phyloP scores from a whole-genome alignment of 139 green algal genomes.

The Coelastrella sp. region DNA sequence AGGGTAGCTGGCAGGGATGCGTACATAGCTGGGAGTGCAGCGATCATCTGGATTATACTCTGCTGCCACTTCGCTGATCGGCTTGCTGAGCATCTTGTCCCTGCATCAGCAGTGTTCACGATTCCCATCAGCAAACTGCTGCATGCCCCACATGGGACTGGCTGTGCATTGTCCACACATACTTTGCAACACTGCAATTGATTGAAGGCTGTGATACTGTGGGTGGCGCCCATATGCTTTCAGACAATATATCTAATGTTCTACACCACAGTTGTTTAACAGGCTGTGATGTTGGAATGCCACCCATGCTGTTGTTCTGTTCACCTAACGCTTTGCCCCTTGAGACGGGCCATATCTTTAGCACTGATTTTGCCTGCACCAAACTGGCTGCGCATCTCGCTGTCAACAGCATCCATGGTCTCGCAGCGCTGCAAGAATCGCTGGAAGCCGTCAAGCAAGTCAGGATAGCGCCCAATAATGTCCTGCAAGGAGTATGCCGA shows the following conservation, averaged over 20 bases:
- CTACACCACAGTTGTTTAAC: too few species aligned
- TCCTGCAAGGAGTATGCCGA: constrained; percentile 63
- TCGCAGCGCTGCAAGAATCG: constrained; percentile 69
- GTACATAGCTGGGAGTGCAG: constrained; percentile 80
- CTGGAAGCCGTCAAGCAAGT: constrained; percentile 84
- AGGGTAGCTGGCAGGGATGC: constrained; percentile 89
- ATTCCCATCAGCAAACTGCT: too few species aligned
- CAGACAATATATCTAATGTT: too few species aligned
- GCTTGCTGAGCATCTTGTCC: constrained; percentile 90
- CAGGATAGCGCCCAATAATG: constrained; percentile 86
- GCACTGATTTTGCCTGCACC: constrained; percentile 21
- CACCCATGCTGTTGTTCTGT: too few species aligned
- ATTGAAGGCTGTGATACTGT: too few species aligned
- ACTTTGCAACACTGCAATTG: too few species aligned
- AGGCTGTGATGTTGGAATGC: too few species aligned
- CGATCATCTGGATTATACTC: constrained; percentile 46
- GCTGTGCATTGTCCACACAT: too few species aligned
- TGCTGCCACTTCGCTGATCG: constrained; percentile 92
- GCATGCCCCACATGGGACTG: too few species aligned
- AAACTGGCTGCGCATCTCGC: constrained; percentile 52
- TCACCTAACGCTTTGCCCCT: constrained; percentile 27
- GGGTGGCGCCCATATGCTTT: too few species aligned
- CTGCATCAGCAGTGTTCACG: constrained; percentile 16
- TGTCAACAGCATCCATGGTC: constrained; percentile 52
- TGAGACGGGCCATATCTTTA: constrained; percentile 43